A percentile compares a stretch with the other conserved stretches of the same genome.
Conservation (phyloP, 192 early-diverging fungal species). For the Chytriomyces sp. region DNA sequence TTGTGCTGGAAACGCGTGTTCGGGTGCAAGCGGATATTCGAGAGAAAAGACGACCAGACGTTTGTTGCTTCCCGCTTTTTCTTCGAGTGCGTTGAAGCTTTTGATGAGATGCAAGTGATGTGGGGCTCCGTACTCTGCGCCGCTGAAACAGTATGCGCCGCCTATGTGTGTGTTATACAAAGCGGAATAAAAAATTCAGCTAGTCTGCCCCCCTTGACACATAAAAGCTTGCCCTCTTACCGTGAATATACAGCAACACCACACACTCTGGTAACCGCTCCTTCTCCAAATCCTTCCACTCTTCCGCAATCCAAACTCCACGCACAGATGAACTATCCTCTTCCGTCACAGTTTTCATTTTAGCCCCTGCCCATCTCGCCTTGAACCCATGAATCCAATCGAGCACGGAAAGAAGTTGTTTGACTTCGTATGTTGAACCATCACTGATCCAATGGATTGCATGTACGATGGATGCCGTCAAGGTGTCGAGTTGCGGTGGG, state of each 20-base stretch:
- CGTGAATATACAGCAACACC: conserved; percentile 1
- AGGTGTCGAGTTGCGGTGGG: background rate
- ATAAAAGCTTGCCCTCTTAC: background rate
- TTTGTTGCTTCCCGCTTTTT: conserved; percentile 1
- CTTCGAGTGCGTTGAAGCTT: conserved; percentile 1
- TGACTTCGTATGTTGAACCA: background rate
- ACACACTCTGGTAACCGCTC: background rate
- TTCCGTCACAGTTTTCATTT: too few relatives aligned
- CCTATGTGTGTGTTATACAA: background rate
- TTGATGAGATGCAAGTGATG: conserved; percentile 7
- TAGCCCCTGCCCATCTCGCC: too few relatives aligned
- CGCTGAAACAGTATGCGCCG: conserved; percentile 18
- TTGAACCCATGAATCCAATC: too few relatives aligned
- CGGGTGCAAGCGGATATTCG: conserved; percentile 41
- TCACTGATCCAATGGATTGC: background rate
- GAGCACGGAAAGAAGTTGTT: too few relatives aligned
- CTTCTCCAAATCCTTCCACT: background rate
- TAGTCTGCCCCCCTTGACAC: background rate
- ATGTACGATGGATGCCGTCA: background rate
- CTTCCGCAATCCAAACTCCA: conserved; percentile 2
- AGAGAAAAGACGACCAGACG: conserved; percentile 34
- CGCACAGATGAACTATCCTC: background rate
- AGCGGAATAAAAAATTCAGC: background rate
- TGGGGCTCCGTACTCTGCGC: background rate
- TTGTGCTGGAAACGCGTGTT: conserved; percentile 20